Evolutionary conservation across 768 basidiomycete genomes (phyloP).

Genomic region (Tricholomella constricta): DNA sequence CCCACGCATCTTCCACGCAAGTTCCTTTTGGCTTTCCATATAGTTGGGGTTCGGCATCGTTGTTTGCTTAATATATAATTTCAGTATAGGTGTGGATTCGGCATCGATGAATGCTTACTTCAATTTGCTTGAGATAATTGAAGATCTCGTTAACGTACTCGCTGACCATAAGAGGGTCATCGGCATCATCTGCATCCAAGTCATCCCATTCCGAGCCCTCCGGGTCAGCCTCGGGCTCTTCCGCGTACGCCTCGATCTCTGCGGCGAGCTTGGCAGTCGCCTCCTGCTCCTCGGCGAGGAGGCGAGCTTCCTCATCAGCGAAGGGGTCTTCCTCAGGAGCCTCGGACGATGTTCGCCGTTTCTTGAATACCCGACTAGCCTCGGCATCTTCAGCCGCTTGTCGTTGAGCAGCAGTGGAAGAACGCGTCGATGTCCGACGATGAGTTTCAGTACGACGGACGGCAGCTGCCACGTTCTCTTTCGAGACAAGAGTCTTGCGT

Average conservation of each 20-base stretch:
- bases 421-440: conserved; percentile 27
- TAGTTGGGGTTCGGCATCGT: conserved; percentile 94
- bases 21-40: conserved; percentile 91
- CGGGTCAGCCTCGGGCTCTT: conserved; percentile 67
- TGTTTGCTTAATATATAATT: conserved; percentile 44
- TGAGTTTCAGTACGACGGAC: conserved; percentile 23
- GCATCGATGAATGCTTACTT: conserved; percentile 51
- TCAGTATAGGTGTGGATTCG: conserved; percentile 9
- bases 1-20: conserved; percentile 96
- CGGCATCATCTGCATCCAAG: conserved; percentile 87
- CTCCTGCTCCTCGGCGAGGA: conserved; percentile 48
- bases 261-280: conserved; percentile 44
- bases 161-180: conserved; percentile 96
- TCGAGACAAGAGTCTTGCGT: conserved; percentile 38
- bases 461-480: conserved; percentile 29
- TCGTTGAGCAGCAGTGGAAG: conserved; percentile 20
- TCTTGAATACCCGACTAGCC: conserved; percentile 64
- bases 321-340: conserved; percentile 49
- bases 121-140: conserved; percentile 84
- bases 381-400: conserved; percentile 57
- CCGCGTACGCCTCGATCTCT: conserved; percentile 52
- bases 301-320: conserved; percentile 34
- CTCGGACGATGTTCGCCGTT: conserved; percentile 71
- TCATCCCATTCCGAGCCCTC: conserved; percentile 80
- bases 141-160: conserved; percentile 96